These are phyloP conservation scores for Cyclaneusma minus DNA, from an alignment of 2,329 filamentous ascomycete genomes.

Conservation along the genomic window DNA sequence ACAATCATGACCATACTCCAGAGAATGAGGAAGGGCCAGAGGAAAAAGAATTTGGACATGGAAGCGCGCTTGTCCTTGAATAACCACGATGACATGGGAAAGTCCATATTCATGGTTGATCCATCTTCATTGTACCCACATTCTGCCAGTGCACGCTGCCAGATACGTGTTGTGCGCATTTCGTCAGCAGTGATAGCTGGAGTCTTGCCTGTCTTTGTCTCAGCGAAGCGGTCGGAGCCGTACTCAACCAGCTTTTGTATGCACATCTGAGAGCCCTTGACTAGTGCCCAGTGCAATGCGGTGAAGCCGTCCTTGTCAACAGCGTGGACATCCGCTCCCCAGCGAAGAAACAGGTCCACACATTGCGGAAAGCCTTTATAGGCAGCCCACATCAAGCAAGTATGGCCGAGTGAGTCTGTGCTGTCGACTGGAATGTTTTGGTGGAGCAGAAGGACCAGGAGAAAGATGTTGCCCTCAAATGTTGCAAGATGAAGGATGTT, in stretches of 20 bases:
- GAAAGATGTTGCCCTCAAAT: constrained; percentile 87
- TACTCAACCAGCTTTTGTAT: constrained; percentile 93
- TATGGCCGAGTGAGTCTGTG: constrained; percentile 78
- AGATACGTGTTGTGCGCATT: constrained; percentile 72
- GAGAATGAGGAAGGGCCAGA: constrained; percentile 72
- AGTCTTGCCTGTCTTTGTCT: constrained; percentile 81
- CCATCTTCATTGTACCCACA: constrained; percentile 72
- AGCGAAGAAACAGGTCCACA: constrained; percentile 82
- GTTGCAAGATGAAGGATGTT: constrained; percentile 95
- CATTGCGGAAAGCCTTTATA: constrained; percentile 93
- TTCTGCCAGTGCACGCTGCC: constrained; percentile 70
- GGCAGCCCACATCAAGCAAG: constrained; percentile 93
- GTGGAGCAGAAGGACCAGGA: constrained; percentile 79
- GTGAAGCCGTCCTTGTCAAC: constrained; percentile 88
- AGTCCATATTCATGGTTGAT: constrained; percentile 50
- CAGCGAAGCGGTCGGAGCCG: constrained; percentile 81
- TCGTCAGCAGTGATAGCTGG: constrained; percentile 74
- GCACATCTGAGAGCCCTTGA: constrained; percentile 79
- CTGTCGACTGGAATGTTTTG: constrained; percentile 93
- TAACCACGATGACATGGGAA: constrained; percentile 58
- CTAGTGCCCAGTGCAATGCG: constrained; percentile 88
- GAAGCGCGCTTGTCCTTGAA: constrained; percentile 65
- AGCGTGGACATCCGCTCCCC: constrained; percentile 88
- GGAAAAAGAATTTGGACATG: constrained; percentile 73
- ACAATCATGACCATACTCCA: constrained; percentile 57